Evolutionary conservation across 2,329 filamentous ascomycete genomes (phyloP), one percentile per base, ranked within the genome.

Genomic region (Colletotrichum orbiculare): DNA sequence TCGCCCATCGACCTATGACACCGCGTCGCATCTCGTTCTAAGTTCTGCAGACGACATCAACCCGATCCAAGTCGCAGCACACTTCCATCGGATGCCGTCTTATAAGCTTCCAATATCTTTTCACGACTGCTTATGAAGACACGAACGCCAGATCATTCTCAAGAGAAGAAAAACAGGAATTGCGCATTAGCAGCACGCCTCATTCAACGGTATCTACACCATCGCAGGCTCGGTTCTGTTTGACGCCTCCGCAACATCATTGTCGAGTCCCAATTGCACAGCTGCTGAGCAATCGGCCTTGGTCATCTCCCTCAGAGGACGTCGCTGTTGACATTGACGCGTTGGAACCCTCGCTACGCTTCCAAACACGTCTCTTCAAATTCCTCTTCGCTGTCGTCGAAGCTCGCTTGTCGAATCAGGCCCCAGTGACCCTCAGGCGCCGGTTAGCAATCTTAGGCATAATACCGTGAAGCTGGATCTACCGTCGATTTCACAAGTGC

Each of bases 401-500:
- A 34, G 48, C 43, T 59, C 15, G 45, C 47, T 49, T 41, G 34
- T 15, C 62, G 48, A 58, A 52, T 66, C 47, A 53, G 47, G 49
- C 57, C 52, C 12, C 38, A 54, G 52, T 61, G 50, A 61, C 42
- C 39, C 15, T 55, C 47, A 45, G 52, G 62, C 37, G 55, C 34
- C 49, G 57, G 48, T 39, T 42, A 59, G 55, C 66, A 70, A 71
- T 74, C 73, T 73, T 72, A 63, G 67, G 69, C 67, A 71, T 76
- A 83, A 88, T 82, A 91, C 89, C 92, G 92, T 88, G 90, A 96
- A 94, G 85, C 93, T 96, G 93, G 93, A 94, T 92, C 89, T 94
- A 80, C 91, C 92, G 82, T 92, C 92, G 82, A 91, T 94, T 77
- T 91, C 91, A 76, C 89, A 92, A 84, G 88, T 92, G 83, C 90